phyloP scores from a whole-genome alignment of 1,284 basidiomycete species.

The Stygiomarasmius scandens region DNA sequence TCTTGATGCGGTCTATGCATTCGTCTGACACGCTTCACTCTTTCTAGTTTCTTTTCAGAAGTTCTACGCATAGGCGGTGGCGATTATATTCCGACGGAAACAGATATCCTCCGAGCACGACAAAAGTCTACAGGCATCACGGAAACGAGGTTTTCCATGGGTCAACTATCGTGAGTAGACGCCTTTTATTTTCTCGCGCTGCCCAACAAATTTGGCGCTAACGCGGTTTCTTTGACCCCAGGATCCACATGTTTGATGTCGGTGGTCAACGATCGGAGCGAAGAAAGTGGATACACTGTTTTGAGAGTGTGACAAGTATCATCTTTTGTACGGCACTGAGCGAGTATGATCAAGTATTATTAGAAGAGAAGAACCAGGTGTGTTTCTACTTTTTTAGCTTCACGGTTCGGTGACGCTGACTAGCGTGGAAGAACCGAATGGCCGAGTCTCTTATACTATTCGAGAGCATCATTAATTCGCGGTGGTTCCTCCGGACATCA shows the following conservation, averaged over 20 bases:
- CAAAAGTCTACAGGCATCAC: conserved; percentile 93
- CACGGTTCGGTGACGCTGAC: not conserved
- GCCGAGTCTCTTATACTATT: conserved; percentile 91
- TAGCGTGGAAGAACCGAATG: conserved; percentile 84
- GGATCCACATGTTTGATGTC: conserved; percentile 96
- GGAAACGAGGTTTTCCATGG: conserved; percentile 84
- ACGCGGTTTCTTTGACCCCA: conserved; percentile 24
- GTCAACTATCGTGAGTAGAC: conserved; percentile 73
- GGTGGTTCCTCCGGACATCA: conserved; percentile 94
- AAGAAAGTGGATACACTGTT: conserved; percentile 95
- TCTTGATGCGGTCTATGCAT: not conserved
- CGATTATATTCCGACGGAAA: conserved; percentile 86
- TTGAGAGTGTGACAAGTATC: conserved; percentile 93
- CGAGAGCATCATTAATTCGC: conserved; percentile 95
- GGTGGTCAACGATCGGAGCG: conserved; percentile 92
- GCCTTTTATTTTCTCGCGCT: conserved; percentile 40
- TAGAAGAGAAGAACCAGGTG: conserved; percentile 81
- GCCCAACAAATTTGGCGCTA: not conserved
- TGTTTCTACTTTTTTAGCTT: conserved; percentile 26
- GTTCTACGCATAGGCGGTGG: conserved; percentile 80
- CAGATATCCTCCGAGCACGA: conserved; percentile 87
- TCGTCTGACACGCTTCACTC: not conserved
- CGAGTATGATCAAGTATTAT: conserved; percentile 91
- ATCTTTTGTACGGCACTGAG: conserved; percentile 94
- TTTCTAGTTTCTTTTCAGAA: conserved; percentile 82